phyloP scores from a whole-genome alignment of 2,329 filamentous ascomycete genomes.

The Cercospora sojina region DNA sequence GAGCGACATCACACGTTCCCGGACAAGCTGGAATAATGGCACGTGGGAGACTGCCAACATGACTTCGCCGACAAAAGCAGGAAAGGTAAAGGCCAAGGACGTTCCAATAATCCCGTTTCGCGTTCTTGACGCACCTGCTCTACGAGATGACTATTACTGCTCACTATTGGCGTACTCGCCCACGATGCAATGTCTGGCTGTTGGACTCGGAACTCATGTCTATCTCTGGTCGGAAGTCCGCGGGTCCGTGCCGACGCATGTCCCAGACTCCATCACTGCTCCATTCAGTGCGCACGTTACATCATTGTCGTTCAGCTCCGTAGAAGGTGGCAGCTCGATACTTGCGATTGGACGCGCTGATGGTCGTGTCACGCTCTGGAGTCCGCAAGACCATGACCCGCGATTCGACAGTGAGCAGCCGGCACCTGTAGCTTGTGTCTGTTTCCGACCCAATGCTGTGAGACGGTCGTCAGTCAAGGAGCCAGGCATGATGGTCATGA shows the following conservation, averaged over 20 bases:
- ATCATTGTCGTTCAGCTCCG: conserved; percentile 85
- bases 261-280: conserved; percentile 54
- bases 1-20: conserved; percentile 11
- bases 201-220: conserved; percentile 74
- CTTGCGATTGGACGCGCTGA: conserved; percentile 81
- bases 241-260: conserved; percentile 42
- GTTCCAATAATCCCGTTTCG: conserved; percentile 37
- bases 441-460: conserved; percentile 69
- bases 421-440: conserved; percentile 72
- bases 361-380: conserved; percentile 74
- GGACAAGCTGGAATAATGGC: conserved; percentile 26
- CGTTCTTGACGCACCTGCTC: conserved; percentile 79
- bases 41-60: conserved; percentile 25
- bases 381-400: conserved; percentile 65
- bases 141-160: conserved; percentile 97
- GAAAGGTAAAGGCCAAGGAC: conserved; percentile 27
- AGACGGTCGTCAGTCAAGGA: conserved; percentile 51
- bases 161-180: conserved; percentile 82
- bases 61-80: conserved; percentile 14
- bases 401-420: conserved; percentile 75
- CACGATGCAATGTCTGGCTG: conserved; percentile 72
- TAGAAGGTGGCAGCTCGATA: conserved; percentile 71
- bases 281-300: conserved; percentile 64
- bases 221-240: conserved; percentile 84
- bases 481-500: conserved; percentile 56